phyloP scores from a whole-genome alignment of 1,284 basidiomycete genomes.

The Trametes versicolor region DNA sequence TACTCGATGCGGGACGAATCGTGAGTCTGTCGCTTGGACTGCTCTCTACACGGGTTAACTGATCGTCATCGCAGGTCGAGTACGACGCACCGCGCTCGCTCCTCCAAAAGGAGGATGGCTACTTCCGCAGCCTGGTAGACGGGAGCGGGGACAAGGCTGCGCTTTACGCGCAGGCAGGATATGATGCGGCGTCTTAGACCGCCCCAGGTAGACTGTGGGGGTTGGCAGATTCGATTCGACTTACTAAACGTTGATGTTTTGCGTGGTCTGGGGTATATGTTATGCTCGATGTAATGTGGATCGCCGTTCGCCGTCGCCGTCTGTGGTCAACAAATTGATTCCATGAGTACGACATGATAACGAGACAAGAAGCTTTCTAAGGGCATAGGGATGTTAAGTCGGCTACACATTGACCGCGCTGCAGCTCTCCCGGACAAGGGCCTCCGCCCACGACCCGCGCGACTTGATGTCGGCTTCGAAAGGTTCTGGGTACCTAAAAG shows the following conservation, averaged over 20 bases:
- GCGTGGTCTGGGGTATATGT: too few relatives aligned
- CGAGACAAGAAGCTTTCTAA: too few relatives aligned
- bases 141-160: conserved; percentile 62
- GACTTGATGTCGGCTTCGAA: conserved; percentile 14
- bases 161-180: conserved; percentile 53
- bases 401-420: neutral
- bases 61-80: conserved; percentile 52
- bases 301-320: too few relatives aligned
- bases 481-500: conserved; percentile 16
- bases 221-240: neutral
- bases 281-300: too few relatives aligned
- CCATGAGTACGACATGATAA: too few relatives aligned
- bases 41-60: neutral
- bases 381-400: too few relatives aligned
- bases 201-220: neutral
- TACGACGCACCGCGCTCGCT: conserved; percentile 70
- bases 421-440: conserved; percentile 5
- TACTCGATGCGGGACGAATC: conserved; percentile 49
- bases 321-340: too few relatives aligned
- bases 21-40: conserved; percentile 28
- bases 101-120: conserved; percentile 58
- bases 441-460: conserved; percentile 12
- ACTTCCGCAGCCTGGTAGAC: conserved; percentile 67
- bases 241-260: neutral
- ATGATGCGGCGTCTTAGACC: neutral